Percentiles rank a stretch among this genome's conserved stretches.
Conservation (phyloP, 1,284 basidiomycete species). For the Chalciporus sp. region DNA sequence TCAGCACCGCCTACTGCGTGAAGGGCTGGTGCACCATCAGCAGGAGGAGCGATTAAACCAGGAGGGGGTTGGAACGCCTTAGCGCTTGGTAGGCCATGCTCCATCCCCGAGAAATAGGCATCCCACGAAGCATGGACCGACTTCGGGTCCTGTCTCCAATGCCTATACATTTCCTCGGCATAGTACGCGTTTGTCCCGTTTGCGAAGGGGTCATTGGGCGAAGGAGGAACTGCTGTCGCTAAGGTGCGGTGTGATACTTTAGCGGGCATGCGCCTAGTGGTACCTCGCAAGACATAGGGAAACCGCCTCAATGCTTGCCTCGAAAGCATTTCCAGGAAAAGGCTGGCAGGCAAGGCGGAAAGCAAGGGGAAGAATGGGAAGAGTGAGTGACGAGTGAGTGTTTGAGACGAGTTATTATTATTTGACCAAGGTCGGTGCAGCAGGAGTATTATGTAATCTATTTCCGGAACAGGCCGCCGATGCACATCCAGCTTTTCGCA, state of each 20-base stretch:
- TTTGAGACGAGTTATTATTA: neutral
- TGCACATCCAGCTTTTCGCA: no score
- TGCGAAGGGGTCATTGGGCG: conserved; percentile 80
- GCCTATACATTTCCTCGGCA: conserved; percentile 93
- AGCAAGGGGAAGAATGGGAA: neutral
- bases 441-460: conserved; percentile 23
- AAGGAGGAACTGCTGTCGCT: conserved; percentile 58
- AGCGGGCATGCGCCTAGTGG: conserved; percentile 15
- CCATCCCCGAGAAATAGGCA: conserved; percentile 92
- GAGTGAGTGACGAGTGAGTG: no score
- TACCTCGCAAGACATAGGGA: conserved; percentile 25
- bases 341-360: neutral
- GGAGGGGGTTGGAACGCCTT: conserved; percentile 90
- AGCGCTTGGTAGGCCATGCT: conserved; percentile 83
- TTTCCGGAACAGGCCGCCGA: conserved; percentile 18
- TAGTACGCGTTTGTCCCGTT: conserved; percentile 95
- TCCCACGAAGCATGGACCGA: conserved; percentile 96
- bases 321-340: conserved; percentile 27
- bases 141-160: conserved; percentile 88
- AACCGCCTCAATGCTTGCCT: conserved; percentile 36
- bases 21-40: conserved; percentile 84
- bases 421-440: no score
- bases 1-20: conserved; percentile 72
- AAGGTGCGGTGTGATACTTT: conserved; percentile 31
- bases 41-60: conserved; percentile 62